phyloP scores from a whole-genome alignment of 371 early-diverging fungal species.

The Nematocida sp. region DNA sequence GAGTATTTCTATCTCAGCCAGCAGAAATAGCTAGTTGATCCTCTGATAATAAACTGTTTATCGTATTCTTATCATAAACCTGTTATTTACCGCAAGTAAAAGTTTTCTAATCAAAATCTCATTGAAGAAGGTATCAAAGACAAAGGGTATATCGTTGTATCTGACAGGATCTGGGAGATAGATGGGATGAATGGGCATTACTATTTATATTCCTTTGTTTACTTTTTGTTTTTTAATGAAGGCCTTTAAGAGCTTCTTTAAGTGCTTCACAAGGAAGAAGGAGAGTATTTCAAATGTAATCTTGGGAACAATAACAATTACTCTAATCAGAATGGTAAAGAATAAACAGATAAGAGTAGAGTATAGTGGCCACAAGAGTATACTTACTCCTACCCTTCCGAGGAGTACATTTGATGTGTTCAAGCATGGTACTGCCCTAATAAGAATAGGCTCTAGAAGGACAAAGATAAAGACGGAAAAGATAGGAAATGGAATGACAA shows the following conservation, averaged over 20 bases:
- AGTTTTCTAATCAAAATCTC: no score
- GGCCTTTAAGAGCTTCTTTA: neutral
- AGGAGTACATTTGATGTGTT: slow-evolving; percentile 10
- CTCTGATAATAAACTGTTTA: no score
- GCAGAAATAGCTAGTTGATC: no score
- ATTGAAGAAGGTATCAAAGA: no score
- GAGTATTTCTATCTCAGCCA: no score
- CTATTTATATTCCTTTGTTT: no score
- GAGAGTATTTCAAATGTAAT: neutral
- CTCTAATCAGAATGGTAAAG: neutral
- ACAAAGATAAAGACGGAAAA: neutral
- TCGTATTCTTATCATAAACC: no score
- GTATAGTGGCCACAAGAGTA: neutral
- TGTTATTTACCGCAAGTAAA: no score
- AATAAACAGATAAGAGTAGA: neutral
- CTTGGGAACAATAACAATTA: neutral
- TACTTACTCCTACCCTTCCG: neutral
- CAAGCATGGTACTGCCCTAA: neutral
- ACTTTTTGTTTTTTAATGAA: no score
- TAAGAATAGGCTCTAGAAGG: neutral
- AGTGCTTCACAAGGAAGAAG: neutral
- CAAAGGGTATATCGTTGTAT: no score
- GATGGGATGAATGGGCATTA: no score
- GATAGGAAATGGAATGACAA: neutral
- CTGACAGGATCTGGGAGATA: no score